phyloP scores from a whole-genome alignment of 2,329 filamentous ascomycete species.

The Arthroderma sp. region DNA sequence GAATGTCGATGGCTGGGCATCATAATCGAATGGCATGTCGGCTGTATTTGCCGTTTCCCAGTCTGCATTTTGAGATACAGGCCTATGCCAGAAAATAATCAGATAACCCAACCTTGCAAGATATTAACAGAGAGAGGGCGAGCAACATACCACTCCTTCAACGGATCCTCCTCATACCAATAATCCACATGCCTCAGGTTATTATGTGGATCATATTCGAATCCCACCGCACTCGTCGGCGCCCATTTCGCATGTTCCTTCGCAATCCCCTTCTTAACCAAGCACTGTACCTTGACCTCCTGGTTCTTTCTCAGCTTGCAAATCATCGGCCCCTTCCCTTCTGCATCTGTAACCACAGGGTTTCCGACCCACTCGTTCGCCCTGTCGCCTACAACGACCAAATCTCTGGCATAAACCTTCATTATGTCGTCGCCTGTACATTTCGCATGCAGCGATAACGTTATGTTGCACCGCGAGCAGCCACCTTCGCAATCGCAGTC shows the following conservation, averaged over 20 bases:
- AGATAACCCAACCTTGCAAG: no score
- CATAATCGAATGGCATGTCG: slow-evolving; percentile 80
- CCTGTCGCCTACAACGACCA: slow-evolving; percentile 58
- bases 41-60: slow-evolving; percentile 68
- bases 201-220: slow-evolving; percentile 97
- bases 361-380: slow-evolving; percentile 63
- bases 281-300: slow-evolving; percentile 77
- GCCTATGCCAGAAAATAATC: slow-evolving; percentile 15
- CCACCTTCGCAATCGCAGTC: slow-evolving; percentile 96
- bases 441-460: slow-evolving; percentile 69
- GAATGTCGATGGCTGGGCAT: slow-evolving; percentile 71
- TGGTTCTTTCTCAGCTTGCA: slow-evolving; percentile 83
- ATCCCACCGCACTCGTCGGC: slow-evolving; percentile 79
- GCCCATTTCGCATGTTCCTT: slow-evolving; percentile 99
- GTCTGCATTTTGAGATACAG: slow-evolving; percentile 35
- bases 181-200: slow-evolving; percentile 83
- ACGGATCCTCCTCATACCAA: slow-evolving; percentile 82
- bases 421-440: slow-evolving; percentile 79
- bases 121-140: slow-evolving; percentile 14
- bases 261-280: slow-evolving; percentile 95
- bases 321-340: slow-evolving; percentile 70
- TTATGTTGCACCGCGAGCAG: slow-evolving; percentile 83
- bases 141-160: slow-evolving; percentile 61
- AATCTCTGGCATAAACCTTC: slow-evolving; percentile 83
- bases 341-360: slow-evolving; percentile 72